Evolutionary conservation across 352 stramenopile genomes (phyloP).

Genomic region (Hyaloperonospora arabidopsidis): DNA sequence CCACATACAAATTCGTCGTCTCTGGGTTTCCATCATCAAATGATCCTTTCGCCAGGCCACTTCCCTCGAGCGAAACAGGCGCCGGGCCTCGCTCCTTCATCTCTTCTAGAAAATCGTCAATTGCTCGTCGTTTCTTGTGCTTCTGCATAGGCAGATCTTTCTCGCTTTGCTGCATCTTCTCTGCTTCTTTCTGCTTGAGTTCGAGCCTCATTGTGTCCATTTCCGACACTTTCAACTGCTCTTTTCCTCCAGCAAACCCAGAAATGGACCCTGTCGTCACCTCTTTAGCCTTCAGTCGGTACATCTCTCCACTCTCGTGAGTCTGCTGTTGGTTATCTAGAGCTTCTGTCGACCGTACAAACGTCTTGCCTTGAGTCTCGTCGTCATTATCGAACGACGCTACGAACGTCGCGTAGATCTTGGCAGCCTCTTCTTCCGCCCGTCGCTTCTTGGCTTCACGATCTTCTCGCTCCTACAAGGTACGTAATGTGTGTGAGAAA

Average conservation of each 20-base stretch:
- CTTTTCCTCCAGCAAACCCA: constrained; percentile 18
- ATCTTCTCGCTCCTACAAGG: constrained; percentile 57
- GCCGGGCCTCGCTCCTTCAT: constrained; percentile 62
- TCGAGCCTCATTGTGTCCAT: constrained; percentile 68
- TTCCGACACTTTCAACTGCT: constrained; percentile 23
- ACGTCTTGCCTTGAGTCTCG: constrained; percentile 49
- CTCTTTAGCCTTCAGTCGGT: constrained; percentile 29
- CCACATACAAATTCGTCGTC: constrained; percentile 93
- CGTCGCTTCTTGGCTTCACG: constrained; percentile 77
- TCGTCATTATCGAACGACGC: constrained; percentile 83
- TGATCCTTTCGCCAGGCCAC: constrained; percentile 44
- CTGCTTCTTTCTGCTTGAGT: constrained; percentile 53
- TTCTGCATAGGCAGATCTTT: constrained; percentile 13
- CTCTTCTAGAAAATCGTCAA: constrained; percentile 86
- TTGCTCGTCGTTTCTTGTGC: constrained; percentile 55
- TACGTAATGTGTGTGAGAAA: too few species aligned
- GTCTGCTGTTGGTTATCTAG: constrained; percentile 1
- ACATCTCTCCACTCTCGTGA: constrained; percentile 19
- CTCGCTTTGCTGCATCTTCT: constrained; percentile 16
- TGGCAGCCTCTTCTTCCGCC: constrained; percentile 78
- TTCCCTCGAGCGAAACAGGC: constrained; percentile 18
- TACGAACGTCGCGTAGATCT: constrained; percentile 87
- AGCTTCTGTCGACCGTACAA: constrained; percentile 33
- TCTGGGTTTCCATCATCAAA: constrained; percentile 78
- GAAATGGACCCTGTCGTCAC: neutral